A percentile compares a stretch with the other conserved stretches of the same genome.
Conservation (phyloP, 140 eudicot genomes). For the Cichorium intybus region DNA sequence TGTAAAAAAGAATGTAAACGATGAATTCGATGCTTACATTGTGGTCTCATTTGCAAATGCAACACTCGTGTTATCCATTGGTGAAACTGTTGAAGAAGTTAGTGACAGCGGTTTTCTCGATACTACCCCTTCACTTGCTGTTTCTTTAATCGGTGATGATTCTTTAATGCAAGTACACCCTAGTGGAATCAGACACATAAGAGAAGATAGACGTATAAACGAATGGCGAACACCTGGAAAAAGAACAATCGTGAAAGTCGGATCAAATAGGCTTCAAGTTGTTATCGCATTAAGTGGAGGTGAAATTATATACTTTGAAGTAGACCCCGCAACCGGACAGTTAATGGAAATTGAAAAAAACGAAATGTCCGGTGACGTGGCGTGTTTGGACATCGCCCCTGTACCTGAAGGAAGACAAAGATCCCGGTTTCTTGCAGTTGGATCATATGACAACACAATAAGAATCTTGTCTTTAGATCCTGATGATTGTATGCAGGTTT, state of each 20-base stretch:
- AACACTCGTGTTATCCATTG: conserved; percentile 93
- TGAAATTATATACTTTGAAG: conserved; percentile 93
- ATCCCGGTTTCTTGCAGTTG: conserved; percentile 95
- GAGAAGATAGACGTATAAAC: conserved; percentile 92
- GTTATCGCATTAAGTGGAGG: conserved; percentile 97
- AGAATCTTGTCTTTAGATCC: conserved; percentile 91
- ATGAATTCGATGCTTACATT: conserved; percentile 96
- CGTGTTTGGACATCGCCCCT: conserved; percentile 99
- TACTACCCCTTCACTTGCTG: conserved; percentile 95
- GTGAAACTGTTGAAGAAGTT: conserved; percentile 99
- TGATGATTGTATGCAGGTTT: conserved; percentile 92
- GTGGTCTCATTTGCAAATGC: conserved; percentile 98
- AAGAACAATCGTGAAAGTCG: conserved; percentile 93
- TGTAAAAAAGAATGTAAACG: conserved; percentile 84
- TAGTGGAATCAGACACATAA: conserved; percentile 88
- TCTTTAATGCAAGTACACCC: conserved; percentile 99
- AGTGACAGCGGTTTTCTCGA: conserved; percentile 96
- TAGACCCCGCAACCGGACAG: conserved; percentile 91
- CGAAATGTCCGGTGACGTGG: conserved; percentile 98
- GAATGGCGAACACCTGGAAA: conserved; percentile 99
- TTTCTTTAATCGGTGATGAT: conserved; percentile 94
- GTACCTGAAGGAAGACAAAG: conserved; percentile 96
- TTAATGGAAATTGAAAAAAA: conserved; percentile 93
- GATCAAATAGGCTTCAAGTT: conserved; percentile 90
- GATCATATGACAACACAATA: conserved; percentile 87